Conservation (phyloP, 2,329 filamentous ascomycete species). For the Microcyclospora pomicola region DNA sequence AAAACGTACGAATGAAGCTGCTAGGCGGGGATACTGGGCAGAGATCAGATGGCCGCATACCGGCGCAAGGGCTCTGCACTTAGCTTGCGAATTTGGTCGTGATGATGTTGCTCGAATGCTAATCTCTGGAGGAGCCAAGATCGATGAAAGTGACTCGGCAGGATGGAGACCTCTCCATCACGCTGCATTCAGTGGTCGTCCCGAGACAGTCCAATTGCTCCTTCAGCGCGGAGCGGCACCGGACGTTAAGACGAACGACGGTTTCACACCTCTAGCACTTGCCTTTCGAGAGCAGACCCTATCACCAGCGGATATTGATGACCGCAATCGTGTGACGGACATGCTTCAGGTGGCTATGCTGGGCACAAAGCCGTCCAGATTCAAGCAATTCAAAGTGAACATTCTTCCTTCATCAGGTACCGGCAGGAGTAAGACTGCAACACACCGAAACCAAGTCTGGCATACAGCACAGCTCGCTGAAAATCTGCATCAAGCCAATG, state of each 20-base stretch:
- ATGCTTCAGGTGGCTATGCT: slow-evolving; percentile 3
- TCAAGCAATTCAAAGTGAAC: background rate
- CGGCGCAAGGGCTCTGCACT: slow-evolving; percentile 8
- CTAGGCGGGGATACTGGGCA: slow-evolving; percentile 7
- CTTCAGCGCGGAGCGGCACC: slow-evolving; percentile 4
- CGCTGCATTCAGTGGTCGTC: slow-evolving; percentile 9
- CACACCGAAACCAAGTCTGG: slow-evolving; percentile 6
- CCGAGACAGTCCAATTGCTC: slow-evolving; percentile 8
- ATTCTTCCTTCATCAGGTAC: background rate
- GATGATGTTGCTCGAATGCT: slow-evolving; percentile 9
- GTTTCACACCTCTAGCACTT: slow-evolving; percentile 6
- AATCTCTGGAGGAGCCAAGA: slow-evolving; percentile 7
- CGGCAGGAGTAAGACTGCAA: slow-evolving; percentile 3
- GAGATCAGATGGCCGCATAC: slow-evolving; percentile 12
- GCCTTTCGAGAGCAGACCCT: slow-evolving; percentile 8
- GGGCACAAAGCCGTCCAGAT: slow-evolving; percentile 1
- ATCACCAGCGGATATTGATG: background rate
- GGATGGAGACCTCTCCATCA: slow-evolving; percentile 11
- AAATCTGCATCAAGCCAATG: slow-evolving; percentile 3
- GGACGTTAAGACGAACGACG: slow-evolving; percentile 6
- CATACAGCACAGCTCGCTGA: slow-evolving; percentile 8
- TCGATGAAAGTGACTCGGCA: slow-evolving; percentile 7
- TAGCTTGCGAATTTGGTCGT: slow-evolving; percentile 11
- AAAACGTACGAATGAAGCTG: slow-evolving; percentile 8
- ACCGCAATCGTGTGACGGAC: slow-evolving; percentile 2